Evolutionary conservation across 1,284 basidiomycete species (phyloP).

Genomic region (Paramarasmius palmivorus): DNA sequence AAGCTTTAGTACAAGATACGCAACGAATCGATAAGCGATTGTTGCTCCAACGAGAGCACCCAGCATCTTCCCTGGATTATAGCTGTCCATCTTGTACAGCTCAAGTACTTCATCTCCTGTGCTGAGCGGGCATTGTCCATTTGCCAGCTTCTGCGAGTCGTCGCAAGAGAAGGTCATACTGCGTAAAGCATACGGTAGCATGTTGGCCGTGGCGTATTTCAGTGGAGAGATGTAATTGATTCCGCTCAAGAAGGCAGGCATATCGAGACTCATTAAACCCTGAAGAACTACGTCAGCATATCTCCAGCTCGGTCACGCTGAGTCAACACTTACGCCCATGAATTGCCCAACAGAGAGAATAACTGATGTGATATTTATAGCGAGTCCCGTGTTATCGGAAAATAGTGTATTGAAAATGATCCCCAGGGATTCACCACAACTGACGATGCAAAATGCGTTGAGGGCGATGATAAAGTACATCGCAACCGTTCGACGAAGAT

Average conservation of each 20-base stretch:
- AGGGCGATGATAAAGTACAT: slow-evolving; percentile 18
- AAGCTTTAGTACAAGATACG: slow-evolving; percentile 12
- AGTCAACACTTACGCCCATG: slow-evolving; percentile 14
- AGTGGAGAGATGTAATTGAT: slow-evolving; percentile 17
- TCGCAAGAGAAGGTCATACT: slow-evolving; percentile 15
- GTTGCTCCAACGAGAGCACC: slow-evolving; percentile 13
- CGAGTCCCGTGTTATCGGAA: slow-evolving; percentile 16
- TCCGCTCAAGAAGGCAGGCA: slow-evolving; percentile 16
- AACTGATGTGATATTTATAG: slow-evolving; percentile 15
- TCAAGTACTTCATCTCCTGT: slow-evolving; percentile 15
- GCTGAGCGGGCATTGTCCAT: slow-evolving; percentile 11
- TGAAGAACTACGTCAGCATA: neutral
- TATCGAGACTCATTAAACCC: slow-evolving; percentile 16
- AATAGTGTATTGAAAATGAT: slow-evolving; percentile 18
- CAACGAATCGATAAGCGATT: slow-evolving; percentile 14
- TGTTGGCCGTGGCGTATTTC: slow-evolving; percentile 13
- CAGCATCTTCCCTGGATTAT: slow-evolving; percentile 12
- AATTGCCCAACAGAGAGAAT: slow-evolving; percentile 14
- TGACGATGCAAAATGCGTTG: slow-evolving; percentile 17
- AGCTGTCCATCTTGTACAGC: slow-evolving; percentile 13
- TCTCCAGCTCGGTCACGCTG: neutral
- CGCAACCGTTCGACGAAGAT: slow-evolving; percentile 12
- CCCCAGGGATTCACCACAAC: slow-evolving; percentile 16
- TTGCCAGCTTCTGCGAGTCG: slow-evolving; percentile 11
- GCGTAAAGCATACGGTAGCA: slow-evolving; percentile 12